These are phyloP conservation scores for Phaeosphaeria sp. DNA, from an alignment of 2,329 filamentous ascomycete genomes.

Conservation along the genomic window DNA sequence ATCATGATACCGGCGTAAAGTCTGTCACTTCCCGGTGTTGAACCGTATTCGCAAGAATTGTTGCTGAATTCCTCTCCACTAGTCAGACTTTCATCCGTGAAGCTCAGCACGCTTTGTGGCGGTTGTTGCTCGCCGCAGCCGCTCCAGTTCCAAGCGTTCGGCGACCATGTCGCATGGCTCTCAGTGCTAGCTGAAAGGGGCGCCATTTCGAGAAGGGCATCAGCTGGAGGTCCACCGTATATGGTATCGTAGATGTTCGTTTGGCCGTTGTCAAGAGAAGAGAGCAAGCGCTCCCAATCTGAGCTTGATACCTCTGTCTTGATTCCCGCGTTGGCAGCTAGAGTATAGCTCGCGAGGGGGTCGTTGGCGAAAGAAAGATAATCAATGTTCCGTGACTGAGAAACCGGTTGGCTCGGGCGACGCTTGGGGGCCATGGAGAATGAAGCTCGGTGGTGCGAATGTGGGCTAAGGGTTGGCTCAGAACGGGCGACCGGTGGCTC, in stretches of 20 bases:
- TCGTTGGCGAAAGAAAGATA: conserved; percentile 56
- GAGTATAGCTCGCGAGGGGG: conserved; percentile 36
- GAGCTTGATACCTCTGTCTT: conserved; percentile 62
- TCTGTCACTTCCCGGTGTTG: conserved; percentile 39
- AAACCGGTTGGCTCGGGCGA: conserved; percentile 39
- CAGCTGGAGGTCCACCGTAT: conserved; percentile 69
- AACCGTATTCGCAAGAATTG: conserved; percentile 35
- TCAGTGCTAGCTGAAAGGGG: conserved; percentile 39
- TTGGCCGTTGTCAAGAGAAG: conserved; percentile 78
- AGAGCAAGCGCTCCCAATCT: conserved; percentile 84
- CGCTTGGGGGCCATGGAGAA: conserved; percentile 42
- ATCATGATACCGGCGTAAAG: conserved; percentile 47
- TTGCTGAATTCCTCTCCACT: conserved; percentile 56
- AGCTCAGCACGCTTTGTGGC: conserved; percentile 64
- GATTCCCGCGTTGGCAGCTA: conserved; percentile 48
- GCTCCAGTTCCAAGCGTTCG: conserved; percentile 45
- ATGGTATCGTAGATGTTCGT: conserved; percentile 86
- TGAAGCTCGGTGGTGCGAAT: conserved; percentile 41
- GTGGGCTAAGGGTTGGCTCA: conserved; percentile 56
- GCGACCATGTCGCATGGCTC: conserved; percentile 43
- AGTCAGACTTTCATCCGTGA: conserved; percentile 66
- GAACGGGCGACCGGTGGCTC: conserved; percentile 54
- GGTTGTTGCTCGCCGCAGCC: conserved; percentile 34
- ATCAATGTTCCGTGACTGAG: conserved; percentile 53
- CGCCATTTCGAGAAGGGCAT: conserved; percentile 44